Evolutionary conservation across 2,329 filamentous ascomycete species (phyloP).

Genomic region (Cercospora nicotianae): DNA sequence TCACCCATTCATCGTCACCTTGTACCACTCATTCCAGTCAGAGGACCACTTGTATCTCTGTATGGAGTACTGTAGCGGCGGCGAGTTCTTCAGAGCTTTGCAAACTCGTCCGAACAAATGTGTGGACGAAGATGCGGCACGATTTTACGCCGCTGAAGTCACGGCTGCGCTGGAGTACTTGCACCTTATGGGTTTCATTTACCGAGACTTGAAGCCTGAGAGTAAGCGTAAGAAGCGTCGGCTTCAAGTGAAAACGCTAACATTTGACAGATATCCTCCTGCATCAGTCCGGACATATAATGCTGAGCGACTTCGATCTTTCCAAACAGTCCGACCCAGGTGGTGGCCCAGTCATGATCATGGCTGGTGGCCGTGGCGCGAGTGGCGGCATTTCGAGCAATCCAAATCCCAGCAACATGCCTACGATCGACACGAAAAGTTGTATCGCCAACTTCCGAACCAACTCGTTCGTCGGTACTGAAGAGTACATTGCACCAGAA

Average conservation of each 20-base stretch:
- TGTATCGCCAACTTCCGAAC: conserved; percentile 98
- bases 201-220: conserved; percentile 95
- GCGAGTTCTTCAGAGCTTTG: conserved; percentile 95
- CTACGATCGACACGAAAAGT: conserved; percentile 97
- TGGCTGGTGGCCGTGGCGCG: conserved; percentile 67
- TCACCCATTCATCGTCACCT: conserved; percentile 96
- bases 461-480: conserved; percentile 96
- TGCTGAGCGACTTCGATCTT: conserved; percentile 98
- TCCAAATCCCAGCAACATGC: conserved; percentile 64
- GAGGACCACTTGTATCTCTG: conserved; percentile 98
- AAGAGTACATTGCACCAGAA: conserved; percentile 98
- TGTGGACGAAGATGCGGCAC: conserved; percentile 92
- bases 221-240: conserved; percentile 58
- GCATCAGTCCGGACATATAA: conserved; percentile 99
- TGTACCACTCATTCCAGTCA: conserved; percentile 99
- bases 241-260: not conserved
- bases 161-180: conserved; percentile 95
- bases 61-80: conserved; percentile 99
- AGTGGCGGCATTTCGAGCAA: conserved; percentile 67
- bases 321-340: conserved; percentile 96
- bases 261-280: conserved; percentile 76
- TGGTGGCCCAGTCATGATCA: conserved; percentile 96
- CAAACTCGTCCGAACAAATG: conserved; percentile 97
- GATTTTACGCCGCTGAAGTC: conserved; percentile 96
- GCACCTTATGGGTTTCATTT: conserved; percentile 99